Conservation (phyloP, 805 yeast genomes). For the Candida mattraensis region DNA sequence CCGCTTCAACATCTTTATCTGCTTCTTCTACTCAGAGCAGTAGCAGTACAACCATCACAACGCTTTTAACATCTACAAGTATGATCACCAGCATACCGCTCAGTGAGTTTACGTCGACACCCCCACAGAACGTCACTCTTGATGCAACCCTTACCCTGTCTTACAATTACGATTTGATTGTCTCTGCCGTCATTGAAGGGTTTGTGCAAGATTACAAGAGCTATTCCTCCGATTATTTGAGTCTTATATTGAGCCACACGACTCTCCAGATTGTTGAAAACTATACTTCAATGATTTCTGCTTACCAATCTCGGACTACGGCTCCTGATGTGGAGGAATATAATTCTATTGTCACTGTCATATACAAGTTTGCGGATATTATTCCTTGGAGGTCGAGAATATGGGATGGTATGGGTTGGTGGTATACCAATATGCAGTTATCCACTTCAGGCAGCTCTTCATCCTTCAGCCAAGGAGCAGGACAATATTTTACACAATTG, state of each 20-base stretch:
- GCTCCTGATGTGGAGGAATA: slow-evolving; percentile 8
- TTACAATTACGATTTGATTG: slow-evolving; percentile 5
- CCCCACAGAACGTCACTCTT: slow-evolving; percentile 2
- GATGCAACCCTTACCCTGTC: slow-evolving; percentile 4
- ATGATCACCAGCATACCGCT: slow-evolving; percentile 5
- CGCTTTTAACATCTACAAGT: slow-evolving; percentile 4
- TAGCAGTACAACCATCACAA: slow-evolving; percentile 3
- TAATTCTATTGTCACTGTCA: slow-evolving; percentile 7
- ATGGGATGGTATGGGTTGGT: slow-evolving; percentile 20
- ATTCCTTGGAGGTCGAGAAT: slow-evolving; percentile 16
- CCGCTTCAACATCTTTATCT: neutral
- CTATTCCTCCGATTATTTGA: slow-evolving; percentile 6
- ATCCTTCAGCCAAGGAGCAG: slow-evolving; percentile 9
- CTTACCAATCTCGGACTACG: slow-evolving; percentile 5
- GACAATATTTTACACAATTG: slow-evolving; percentile 15
- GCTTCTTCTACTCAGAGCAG: slow-evolving; percentile 3
- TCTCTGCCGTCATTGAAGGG: slow-evolving; percentile 14
- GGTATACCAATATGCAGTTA: slow-evolving; percentile 13
- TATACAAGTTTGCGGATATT: slow-evolving; percentile 14
- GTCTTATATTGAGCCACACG: slow-evolving; percentile 6
- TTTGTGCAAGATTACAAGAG: slow-evolving; percentile 11
- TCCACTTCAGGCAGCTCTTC: slow-evolving; percentile 1
- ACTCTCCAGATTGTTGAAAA: slow-evolving; percentile 8
- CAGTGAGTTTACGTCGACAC: slow-evolving; percentile 2
- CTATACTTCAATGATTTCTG: slow-evolving; percentile 12